Evolutionary conservation across 139 green algal species (phyloP).

Genomic region (Coccomyxa sp.): DNA sequence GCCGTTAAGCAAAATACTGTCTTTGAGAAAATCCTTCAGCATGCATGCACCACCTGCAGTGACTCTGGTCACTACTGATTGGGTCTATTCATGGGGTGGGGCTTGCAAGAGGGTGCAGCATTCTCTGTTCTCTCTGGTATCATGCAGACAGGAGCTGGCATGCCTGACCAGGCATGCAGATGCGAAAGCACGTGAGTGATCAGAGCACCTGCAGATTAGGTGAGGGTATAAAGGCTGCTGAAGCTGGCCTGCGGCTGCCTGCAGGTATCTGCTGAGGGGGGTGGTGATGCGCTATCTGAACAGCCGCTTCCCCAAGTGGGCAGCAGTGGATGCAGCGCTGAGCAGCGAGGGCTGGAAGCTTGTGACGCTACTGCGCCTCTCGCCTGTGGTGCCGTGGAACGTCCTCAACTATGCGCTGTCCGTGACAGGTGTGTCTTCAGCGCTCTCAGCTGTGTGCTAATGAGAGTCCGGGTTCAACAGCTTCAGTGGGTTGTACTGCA

Average conservation of each 20-base stretch:
- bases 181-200: too few species aligned
- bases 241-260: background rate
- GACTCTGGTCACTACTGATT: too few species aligned
- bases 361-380: conserved; percentile 53
- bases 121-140: too few species aligned
- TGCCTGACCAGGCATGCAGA: too few species aligned
- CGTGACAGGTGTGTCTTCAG: conserved; percentile 30
- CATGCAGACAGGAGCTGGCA: too few species aligned
- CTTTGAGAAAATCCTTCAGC: too few species aligned
- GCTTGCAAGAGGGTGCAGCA: too few species aligned
- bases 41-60: too few species aligned
- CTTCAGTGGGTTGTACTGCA: background rate
- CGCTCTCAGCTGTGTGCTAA: background rate
- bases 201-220: background rate
- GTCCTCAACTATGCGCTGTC: conserved; percentile 57
- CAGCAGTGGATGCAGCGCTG: conserved; percentile 18
- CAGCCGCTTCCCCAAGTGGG: conserved; percentile 48
- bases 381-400: conserved; percentile 57
- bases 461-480: background rate
- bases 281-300: conserved; percentile 36
- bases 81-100: too few species aligned
- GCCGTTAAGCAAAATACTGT: too few species aligned
- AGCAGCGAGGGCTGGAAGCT: conserved; percentile 50
- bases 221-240: background rate
- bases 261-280: conserved; percentile 43